phyloP scores from a whole-genome alignment of 2,329 filamentous ascomycete species.

The Xylariaceae sp. region DNA sequence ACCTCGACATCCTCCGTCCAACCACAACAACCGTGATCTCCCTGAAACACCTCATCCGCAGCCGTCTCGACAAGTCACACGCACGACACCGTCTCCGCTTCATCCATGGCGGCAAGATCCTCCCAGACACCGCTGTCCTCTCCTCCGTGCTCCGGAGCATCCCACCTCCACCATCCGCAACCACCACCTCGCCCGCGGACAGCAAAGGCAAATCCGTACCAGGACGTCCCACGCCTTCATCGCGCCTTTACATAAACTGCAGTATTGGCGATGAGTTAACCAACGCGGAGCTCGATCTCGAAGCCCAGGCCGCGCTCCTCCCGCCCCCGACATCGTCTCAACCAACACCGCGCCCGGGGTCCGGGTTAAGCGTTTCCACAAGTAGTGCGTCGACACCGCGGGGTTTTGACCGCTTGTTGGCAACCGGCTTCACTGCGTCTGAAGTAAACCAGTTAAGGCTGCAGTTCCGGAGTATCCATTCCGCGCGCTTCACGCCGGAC shows the following conservation, averaged over 20 bases:
- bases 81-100: conserved; percentile 72
- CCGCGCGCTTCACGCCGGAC: conserved; percentile 77
- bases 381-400: conserved; percentile 45
- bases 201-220: conserved; percentile 66
- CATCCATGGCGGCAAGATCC: conserved; percentile 82
- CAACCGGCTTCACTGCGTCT: conserved; percentile 71
- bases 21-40: conserved; percentile 65
- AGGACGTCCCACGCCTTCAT: conserved; percentile 39
- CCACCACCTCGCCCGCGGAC: conserved; percentile 21
- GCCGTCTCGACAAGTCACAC: conserved; percentile 57
- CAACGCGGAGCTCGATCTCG: conserved; percentile 60
- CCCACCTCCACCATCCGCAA: conserved; percentile 31
- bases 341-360: background rate
- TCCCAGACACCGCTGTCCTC: conserved; percentile 68
- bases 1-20: conserved; percentile 67
- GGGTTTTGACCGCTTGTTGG: conserved; percentile 82
- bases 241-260: conserved; percentile 84
- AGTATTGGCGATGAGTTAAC: conserved; percentile 76
- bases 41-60: conserved; percentile 77
- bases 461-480: conserved; percentile 83
- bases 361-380: conserved; percentile 6
- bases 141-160: conserved; percentile 61
- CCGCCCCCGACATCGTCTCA: conserved; percentile 14
- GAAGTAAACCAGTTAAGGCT: conserved; percentile 81
- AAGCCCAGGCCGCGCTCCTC: conserved; percentile 45